Conservation (phyloP, 1,139 yeast species). For the Geotrichum klebahnii region DNA sequence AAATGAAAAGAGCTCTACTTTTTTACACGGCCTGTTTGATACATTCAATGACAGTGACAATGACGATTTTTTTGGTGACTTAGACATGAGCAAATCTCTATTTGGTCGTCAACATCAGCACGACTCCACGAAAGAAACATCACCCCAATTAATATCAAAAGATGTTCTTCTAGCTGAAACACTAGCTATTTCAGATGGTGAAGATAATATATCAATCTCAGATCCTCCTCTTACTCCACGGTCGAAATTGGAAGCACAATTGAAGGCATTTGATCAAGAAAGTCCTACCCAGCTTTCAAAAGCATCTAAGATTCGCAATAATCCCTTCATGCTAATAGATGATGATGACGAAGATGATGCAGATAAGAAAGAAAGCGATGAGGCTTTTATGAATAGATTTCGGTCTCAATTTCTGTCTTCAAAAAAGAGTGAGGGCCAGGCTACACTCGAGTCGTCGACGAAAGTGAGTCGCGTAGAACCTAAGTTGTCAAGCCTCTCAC, state of each 20-base stretch:
- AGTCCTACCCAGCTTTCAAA: not conserved
- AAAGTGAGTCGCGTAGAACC: not conserved
- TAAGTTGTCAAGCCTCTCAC: not conserved
- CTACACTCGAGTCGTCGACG: not conserved
- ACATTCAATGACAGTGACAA: not conserved
- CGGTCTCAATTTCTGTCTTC: slow-evolving; percentile 4
- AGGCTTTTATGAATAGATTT: slow-evolving; percentile 17
- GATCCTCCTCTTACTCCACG: slow-evolving; percentile 11
- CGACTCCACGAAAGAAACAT: not conserved
- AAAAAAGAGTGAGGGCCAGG: not conserved
- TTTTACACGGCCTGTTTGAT: not conserved
- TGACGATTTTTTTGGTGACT: slow-evolving; percentile 6
- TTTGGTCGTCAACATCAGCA: not conserved
- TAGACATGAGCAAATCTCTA: slow-evolving; percentile 2
- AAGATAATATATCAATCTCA: not conserved
- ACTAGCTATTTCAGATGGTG: not conserved
- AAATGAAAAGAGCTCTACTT: not conserved
- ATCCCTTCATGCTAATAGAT: not conserved
- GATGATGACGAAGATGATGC: slow-evolving; percentile 2
- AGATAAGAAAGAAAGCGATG: slow-evolving; percentile 9
- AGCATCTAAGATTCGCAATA: not conserved
- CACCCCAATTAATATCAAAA: too few species aligned
- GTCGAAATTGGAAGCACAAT: slow-evolving; percentile 7
- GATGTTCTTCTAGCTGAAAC: not conserved
- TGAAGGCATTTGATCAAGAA: slow-evolving; percentile 4